These are phyloP conservation scores for Phallus indusiatus DNA, from an alignment of 768 basidiomycete species.

Conservation along the genomic window DNA sequence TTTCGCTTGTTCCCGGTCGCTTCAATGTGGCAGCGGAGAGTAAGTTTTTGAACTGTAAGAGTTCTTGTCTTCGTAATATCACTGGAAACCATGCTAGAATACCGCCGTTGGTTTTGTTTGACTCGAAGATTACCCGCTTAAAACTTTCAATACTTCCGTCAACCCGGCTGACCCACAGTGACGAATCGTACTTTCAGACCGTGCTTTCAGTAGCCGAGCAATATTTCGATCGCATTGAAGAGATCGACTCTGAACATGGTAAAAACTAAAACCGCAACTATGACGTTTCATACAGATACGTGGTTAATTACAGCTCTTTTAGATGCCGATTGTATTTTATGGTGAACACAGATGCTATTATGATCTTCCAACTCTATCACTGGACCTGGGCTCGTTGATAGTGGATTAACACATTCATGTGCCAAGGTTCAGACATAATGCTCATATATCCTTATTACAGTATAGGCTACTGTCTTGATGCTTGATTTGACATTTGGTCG, in stretches of 20 bases:
- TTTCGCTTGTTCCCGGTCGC: slow-evolving; percentile 30
- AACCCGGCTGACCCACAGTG: slow-evolving; percentile 17
- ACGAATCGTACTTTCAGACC: slow-evolving; percentile 23
- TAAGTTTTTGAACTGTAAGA: slow-evolving; percentile 5
- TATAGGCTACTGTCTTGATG: too few species aligned
- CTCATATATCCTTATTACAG: too few species aligned
- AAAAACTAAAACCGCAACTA: slow-evolving; percentile 3
- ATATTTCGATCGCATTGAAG: slow-evolving; percentile 46
- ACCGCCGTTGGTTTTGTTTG: slow-evolving; percentile 45
- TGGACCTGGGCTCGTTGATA: neutral
- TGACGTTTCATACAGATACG: neutral
- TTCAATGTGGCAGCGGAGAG: slow-evolving; percentile 22
- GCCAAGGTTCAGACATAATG: too few species aligned
- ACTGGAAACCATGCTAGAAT: slow-evolving; percentile 16
- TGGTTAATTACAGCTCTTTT: neutral
- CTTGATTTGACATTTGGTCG: too few species aligned
- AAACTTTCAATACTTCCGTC: slow-evolving; percentile 34
- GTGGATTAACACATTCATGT: too few species aligned
- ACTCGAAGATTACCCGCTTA: slow-evolving; percentile 44
- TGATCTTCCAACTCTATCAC: neutral
- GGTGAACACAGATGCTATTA: too few species aligned
- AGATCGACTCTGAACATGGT: slow-evolving; percentile 33
- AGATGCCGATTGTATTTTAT: too few species aligned
- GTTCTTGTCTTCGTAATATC: slow-evolving; percentile 3
- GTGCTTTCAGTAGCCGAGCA: slow-evolving; percentile 35